phyloP scores from a whole-genome alignment of 352 stramenopile species.

The Phytophthora foliorum region DNA sequence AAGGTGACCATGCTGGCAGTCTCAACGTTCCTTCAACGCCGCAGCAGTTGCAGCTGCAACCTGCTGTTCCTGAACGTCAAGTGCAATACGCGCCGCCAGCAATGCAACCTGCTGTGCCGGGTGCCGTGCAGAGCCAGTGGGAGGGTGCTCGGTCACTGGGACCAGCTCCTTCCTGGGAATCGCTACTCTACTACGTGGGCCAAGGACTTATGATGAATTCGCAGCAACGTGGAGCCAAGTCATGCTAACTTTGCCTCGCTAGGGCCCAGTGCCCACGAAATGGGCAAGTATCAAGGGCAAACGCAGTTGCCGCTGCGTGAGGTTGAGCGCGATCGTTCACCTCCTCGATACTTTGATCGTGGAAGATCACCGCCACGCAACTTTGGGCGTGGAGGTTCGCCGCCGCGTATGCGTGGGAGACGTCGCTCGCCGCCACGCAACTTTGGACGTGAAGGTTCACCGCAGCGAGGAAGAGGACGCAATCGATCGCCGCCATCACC shows the following conservation, averaged over 20 bases:
- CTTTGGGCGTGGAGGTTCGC: not conserved
- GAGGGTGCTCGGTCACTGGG: not conserved
- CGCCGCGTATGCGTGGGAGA: not conserved
- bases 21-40: not conserved
- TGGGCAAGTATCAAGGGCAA: not conserved
- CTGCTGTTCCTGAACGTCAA: not conserved
- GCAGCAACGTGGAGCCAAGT: not conserved
- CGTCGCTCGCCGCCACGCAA: not conserved
- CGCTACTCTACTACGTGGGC: conserved; percentile 1
- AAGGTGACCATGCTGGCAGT: not conserved
- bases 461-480: too few species aligned
- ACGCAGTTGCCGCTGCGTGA: not conserved
- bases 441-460: too few species aligned
- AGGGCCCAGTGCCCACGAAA: not conserved
- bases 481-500: too few species aligned
- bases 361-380: not conserved
- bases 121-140: conserved; percentile 10
- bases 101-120: not conserved
- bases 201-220: conserved; percentile 4
- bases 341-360: not conserved
- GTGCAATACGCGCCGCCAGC: not conserved
- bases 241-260: too few species aligned
- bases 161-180: conserved; percentile 1
- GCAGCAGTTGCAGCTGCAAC: not conserved
- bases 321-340: not conserved